A percentile compares a stretch with the other conserved stretches of the same genome.
These are phyloP conservation scores for Colletotrichum chrysophilum DNA, from an alignment of 2,329 filamentous ascomycete species.

Conservation along the genomic window DNA sequence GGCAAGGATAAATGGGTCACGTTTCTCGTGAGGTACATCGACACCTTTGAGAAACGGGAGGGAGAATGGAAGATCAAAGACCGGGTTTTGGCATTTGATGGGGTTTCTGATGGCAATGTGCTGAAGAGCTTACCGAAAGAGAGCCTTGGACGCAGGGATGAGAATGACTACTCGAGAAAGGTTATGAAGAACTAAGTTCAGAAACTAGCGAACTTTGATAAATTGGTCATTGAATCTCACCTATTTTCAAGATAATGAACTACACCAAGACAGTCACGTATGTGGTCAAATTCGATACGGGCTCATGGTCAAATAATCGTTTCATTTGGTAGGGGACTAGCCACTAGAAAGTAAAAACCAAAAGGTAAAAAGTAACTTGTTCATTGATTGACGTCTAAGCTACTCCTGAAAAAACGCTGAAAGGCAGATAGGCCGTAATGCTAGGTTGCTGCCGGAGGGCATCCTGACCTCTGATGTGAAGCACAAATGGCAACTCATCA, in stretches of 20 bases:
- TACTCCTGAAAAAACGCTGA: neutral
- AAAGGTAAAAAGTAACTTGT: neutral
- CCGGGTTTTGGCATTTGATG: neutral
- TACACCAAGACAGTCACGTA: neutral
- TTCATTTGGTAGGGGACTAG: neutral
- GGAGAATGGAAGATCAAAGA: neutral
- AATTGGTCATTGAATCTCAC: neutral
- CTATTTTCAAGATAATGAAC: accelerated
- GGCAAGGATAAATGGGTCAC: neutral
- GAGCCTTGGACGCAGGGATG: neutral
- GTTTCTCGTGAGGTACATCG: neutral
- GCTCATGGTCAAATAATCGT: neutral
- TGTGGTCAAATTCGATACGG: accelerated
- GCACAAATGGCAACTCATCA: neutral
- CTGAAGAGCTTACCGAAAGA: neutral
- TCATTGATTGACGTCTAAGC: neutral
- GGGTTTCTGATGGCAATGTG: neutral
- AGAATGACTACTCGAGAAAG: neutral
- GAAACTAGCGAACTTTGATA: neutral
- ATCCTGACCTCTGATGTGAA: neutral
- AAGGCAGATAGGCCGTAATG: neutral
- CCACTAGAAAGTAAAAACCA: neutral
- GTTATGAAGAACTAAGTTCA: neutral
- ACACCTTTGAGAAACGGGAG: neutral
- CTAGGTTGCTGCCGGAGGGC: neutral